Percentiles rank a stretch among this genome's conserved stretches.
Evolutionary conservation across 805 yeast species (phyloP).

Genomic region (Maudiozyma turicensis): DNA sequence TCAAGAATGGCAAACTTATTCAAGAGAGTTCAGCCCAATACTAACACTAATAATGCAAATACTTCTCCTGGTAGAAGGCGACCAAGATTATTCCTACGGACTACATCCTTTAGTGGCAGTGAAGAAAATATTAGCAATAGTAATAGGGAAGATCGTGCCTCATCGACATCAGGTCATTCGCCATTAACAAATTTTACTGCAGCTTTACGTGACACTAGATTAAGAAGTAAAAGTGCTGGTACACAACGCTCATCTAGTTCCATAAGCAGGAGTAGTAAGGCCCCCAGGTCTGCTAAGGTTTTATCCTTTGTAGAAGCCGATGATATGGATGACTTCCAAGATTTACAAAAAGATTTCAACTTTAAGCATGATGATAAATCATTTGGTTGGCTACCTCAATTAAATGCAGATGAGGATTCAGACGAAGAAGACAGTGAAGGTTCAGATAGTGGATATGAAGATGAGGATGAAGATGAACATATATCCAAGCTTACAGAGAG

Average conservation of each 20-base stretch:
- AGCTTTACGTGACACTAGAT: neutral
- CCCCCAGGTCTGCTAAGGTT: conserved; percentile 21
- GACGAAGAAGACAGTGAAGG: neutral
- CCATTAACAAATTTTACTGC: conserved; percentile 1
- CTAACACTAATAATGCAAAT: too few relatives aligned
- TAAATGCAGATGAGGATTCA: conserved; percentile 1
- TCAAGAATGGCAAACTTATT: conserved; percentile 11
- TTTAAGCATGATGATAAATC: conserved; percentile 20
- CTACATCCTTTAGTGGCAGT: neutral
- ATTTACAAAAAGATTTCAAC: conserved; percentile 24
- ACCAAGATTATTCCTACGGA: neutral
- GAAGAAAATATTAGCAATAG: neutral
- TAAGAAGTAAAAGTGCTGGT: conserved; percentile 4
- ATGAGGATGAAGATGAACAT: neutral
- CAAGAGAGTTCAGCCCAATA: conserved; percentile 3
- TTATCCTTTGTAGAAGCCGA: conserved; percentile 24
- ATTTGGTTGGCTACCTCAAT: conserved; percentile 25
- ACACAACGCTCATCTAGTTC: conserved; percentile 6
- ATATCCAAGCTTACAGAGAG: neutral
- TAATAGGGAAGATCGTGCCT: neutral
- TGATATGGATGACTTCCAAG: conserved; percentile 27
- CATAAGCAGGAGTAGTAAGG: conserved; percentile 6
- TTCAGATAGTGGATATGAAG: conserved; percentile 3
- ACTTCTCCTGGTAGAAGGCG: neutral
- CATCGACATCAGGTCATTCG: conserved; percentile 1